A percentile compares a stretch with the other conserved stretches of the same genome.
Evolutionary conservation across 2,329 filamentous ascomycete genomes (phyloP).

Genomic region (Trichoderma harzianum): DNA sequence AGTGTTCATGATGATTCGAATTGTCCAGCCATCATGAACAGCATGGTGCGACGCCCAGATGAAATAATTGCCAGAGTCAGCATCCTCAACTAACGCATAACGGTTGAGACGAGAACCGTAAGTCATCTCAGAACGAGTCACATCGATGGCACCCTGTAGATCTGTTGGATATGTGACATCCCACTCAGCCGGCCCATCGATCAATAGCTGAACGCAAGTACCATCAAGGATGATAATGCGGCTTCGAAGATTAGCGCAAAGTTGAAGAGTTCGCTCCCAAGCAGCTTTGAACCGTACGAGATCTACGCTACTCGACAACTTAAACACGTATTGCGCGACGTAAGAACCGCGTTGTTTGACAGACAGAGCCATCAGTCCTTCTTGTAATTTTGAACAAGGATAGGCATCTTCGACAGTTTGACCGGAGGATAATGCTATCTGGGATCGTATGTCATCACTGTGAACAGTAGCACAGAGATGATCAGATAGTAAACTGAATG

Average conservation of each 20-base stretch:
- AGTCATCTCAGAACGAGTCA: background rate
- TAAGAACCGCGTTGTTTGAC: conserved; percentile 20
- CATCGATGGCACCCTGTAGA: background rate
- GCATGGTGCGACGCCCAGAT: conserved; percentile 29
- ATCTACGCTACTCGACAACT: background rate
- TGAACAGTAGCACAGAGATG: background rate
- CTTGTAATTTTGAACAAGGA: conserved; percentile 20
- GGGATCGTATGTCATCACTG: background rate
- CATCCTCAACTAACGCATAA: conserved; percentile 3
- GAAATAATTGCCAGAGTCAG: conserved; percentile 14
- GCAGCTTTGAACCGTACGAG: conserved; percentile 9
- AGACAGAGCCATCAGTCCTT: conserved; percentile 21
- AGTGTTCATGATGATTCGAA: conserved; percentile 21
- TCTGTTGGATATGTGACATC: background rate
- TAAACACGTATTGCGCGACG: conserved; percentile 1
- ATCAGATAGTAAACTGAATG: background rate
- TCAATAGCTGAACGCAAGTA: background rate
- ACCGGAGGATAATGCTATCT: background rate
- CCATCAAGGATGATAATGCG: conserved; percentile 18
- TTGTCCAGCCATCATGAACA: conserved; percentile 30
- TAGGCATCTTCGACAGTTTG: conserved; percentile 19
- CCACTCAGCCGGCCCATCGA: background rate
- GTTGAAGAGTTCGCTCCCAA: conserved; percentile 18
- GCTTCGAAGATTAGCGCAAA: conserved; percentile 16
- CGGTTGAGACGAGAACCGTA: conserved; percentile 7